These are phyloP conservation scores for Salix dunnii DNA, from an alignment of 345 rosid species.

Conservation along the genomic window DNA sequence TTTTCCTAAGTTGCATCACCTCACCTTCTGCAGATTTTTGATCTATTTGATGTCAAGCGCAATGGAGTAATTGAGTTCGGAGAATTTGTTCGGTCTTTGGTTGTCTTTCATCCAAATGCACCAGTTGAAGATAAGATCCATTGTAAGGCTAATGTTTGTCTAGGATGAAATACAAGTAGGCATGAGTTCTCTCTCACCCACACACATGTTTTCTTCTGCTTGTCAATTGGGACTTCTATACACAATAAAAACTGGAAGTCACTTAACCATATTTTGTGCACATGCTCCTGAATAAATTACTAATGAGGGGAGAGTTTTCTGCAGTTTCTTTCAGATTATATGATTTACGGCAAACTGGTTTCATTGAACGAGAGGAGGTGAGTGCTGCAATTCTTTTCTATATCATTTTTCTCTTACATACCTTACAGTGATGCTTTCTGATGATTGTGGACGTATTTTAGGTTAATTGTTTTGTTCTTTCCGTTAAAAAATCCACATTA, in stretches of 20 bases:
- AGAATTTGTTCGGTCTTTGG: constrained; percentile 82
- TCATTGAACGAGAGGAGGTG: constrained; percentile 85
- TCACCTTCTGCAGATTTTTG: constrained; percentile 51
- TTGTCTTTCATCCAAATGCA: constrained; percentile 79
- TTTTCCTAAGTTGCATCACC: neutral
- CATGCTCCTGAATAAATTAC: neutral
- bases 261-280: neutral
- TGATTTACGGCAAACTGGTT: constrained; percentile 83
- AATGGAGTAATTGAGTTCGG: constrained; percentile 92
- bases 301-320: constrained; percentile 10
- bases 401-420: neutral
- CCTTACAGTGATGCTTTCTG: neutral
- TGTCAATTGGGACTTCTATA: neutral
- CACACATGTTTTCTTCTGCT: neutral
- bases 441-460: neutral
- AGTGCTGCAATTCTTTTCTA: constrained; percentile 9
- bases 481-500: neutral
- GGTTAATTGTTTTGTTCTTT: neutral
- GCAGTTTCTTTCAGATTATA: constrained; percentile 88
- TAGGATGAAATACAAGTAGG: neutral
- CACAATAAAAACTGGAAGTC: neutral
- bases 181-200: neutral
- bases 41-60: constrained; percentile 78
- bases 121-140: constrained; percentile 54
- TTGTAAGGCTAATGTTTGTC: neutral